Base-by-base conservation (phyloP, 2,329 filamentous ascomycete species). In the Cercospora sp. region DNA sequence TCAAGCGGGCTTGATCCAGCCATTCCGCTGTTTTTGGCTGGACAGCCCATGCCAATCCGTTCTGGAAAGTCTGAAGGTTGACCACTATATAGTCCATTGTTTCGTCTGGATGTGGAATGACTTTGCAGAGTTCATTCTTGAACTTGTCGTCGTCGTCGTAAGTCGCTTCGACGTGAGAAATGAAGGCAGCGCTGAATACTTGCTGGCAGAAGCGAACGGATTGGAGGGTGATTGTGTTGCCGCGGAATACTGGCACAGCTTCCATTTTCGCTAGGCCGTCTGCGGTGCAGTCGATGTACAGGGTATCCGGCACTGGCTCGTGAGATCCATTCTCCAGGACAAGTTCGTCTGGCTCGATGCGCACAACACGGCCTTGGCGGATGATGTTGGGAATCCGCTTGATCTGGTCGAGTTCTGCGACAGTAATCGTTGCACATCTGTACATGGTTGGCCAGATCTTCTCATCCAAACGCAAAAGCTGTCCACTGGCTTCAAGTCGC, bases 241-340 rank as follows among this genome's bases (percentile, higher is more conserved):
- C 64, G 6, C 48, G 42, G 66, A 73, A 73, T 3, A 71, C 61
- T 2, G 69, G 70, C 0, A 68, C 53, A 6, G 69, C 63, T 4
- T 60, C 45, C 31, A 66, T 40, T 48, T 72, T 71, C 7, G 64
- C 53, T 1, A 73, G 42, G 0, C 66, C 72, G 5, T 68, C 61
- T 28, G 72, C 72, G 2, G 67, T 60, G 66, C 72, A 73, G 61
- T 73, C 71, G 53, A 71, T 67, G 65, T 70, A 73, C 1, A 73
- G 26, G 2, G 69, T 73, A 20, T 73, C 65, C 1, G 60, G 45
- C 0, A 10, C 3, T 0, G 69, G 55, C 1, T 45, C 26, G 45
- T 68, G 63, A 3, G 33, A 45, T 1, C 69, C 72, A 5, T 65
- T n/a, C 12, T 70, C 48, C 13, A 73, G 59, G 2, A 45, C 36